Evolutionary conservation across 208 protist species (phyloP).

Genomic region (Wallacemonas sp.): DNA sequence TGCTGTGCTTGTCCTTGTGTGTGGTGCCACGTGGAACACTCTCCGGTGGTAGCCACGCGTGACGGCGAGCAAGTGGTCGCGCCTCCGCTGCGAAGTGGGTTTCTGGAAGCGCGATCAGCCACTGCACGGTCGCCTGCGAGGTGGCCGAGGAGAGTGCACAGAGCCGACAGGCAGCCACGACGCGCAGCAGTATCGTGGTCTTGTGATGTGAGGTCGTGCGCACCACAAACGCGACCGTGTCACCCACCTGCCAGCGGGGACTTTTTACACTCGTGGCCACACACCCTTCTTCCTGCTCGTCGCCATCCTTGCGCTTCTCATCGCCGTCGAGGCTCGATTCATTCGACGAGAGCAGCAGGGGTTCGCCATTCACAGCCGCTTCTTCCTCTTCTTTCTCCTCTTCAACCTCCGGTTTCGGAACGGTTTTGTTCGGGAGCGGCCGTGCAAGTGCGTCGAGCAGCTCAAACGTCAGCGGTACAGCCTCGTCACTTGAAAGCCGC

Average conservation of each 20-base stretch:
- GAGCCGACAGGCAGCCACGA: not conserved
- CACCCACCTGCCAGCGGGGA: slow-evolving; percentile 7
- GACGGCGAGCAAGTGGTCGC: slow-evolving; percentile 15
- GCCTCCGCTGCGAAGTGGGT: slow-evolving; percentile 32
- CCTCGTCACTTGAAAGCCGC: not conserved
- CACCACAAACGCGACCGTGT: slow-evolving; percentile 5
- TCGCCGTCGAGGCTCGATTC: slow-evolving; percentile 12
- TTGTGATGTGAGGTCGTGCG: not conserved
- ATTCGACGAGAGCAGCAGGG: not conserved
- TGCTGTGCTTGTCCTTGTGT: not conserved
- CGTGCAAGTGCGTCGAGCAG: slow-evolving; percentile 12
- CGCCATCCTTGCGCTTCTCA: too few species aligned
- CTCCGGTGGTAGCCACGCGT: slow-evolving; percentile 22
- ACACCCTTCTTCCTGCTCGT: too few species aligned
- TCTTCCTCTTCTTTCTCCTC: not conserved
- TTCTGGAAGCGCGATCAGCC: slow-evolving; percentile 32
- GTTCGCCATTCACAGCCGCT: too few species aligned
- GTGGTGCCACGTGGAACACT: not conserved
- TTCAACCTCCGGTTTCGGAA: not conserved
- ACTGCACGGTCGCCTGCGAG: slow-evolving; percentile 22
- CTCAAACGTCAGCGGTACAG: slow-evolving; percentile 16
- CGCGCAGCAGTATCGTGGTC: not conserved
- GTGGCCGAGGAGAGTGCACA: slow-evolving; percentile 3
- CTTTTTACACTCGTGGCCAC: too few species aligned
- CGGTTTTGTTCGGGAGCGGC: not conserved